Evolutionary conservation across 208 protist genomes (phyloP).

Genomic region (Histomonas meleagridis): DNA sequence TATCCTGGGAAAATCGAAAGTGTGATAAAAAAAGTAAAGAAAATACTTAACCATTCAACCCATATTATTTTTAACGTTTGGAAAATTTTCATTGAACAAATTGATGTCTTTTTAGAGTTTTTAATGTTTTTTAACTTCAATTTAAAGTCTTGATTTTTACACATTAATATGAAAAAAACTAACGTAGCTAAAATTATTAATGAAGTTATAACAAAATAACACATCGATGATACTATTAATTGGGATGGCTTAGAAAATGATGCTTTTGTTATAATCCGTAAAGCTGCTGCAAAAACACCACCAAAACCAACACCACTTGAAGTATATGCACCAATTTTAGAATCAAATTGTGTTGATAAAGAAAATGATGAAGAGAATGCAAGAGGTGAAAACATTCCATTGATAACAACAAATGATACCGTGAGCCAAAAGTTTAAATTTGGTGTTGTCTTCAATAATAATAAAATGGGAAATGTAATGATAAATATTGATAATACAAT

Average conservation of each 20-base stretch:
- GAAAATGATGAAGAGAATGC: neutral
- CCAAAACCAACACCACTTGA: neutral
- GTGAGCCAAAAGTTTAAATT: neutral
- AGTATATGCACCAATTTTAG: neutral
- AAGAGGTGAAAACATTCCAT: neutral
- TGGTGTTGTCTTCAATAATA: too few species aligned
- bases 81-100: neutral
- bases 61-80: neutral
- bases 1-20: neutral
- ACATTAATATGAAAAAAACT: neutral
- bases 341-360: neutral
- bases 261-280: conserved; percentile 2
- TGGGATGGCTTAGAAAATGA: neutral
- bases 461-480: too few species aligned
- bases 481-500: too few species aligned
- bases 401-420: neutral
- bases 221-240: neutral
- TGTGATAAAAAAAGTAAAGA: neutral
- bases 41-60: neutral
- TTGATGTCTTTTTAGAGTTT: neutral
- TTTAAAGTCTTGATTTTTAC: neutral
- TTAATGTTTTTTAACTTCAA: neutral
- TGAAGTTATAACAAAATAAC: neutral
- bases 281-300: neutral
- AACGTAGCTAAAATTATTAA: neutral